Base-by-base conservation (phyloP, 768 basidiomycete species). In the Trametes maxima region DNA sequence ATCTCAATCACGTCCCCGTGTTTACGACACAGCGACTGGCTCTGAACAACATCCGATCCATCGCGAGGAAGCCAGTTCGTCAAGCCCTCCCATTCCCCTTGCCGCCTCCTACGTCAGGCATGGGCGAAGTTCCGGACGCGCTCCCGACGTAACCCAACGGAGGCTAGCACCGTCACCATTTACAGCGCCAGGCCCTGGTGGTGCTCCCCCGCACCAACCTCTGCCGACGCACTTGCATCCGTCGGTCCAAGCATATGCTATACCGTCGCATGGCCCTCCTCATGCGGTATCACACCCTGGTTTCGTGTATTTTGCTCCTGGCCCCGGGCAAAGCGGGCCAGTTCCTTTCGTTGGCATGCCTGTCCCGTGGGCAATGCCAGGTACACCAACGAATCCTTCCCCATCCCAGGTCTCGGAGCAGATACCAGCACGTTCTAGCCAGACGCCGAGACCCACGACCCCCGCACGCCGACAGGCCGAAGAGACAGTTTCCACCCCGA, bases 401-500 rank as follows among this genome's bases (percentile, higher is more conserved):
- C 11, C 54, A 12, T 16, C 52, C 1, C 57, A 42, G 35, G 40
- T 52, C 1, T 59, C 24, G 11, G 33, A 37, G 33, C 57, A 48
- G 12, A 44, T 28, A 24, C 35, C 60, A 44, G 66, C 25, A 50
- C 65, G 16, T 54, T 66, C n/a, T 51, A 73, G 71, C 22, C 72
- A 68, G 63, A 69, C 36, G 36, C 8, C 47, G 10, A 40, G 37
- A 17, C 14, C 58, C n/a, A 58, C 58, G 36, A 57, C 59, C 5
- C 52, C 67, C 3, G 62, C 56, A 10, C 62, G 52, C 21, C 14
- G 50, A 33, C 72, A 64, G 39, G 36, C 45, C 28, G 36, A 22
- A 5, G 45, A 59, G 33, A 36, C 46, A 21, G 39, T 51, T 11
- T 75, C 77, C 3, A 73, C 72, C 19, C 81, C 85, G 2, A 70